Evolutionary conservation across 306 rosid species (phyloP).

Genomic region (Phaseolus lunatus): DNA sequence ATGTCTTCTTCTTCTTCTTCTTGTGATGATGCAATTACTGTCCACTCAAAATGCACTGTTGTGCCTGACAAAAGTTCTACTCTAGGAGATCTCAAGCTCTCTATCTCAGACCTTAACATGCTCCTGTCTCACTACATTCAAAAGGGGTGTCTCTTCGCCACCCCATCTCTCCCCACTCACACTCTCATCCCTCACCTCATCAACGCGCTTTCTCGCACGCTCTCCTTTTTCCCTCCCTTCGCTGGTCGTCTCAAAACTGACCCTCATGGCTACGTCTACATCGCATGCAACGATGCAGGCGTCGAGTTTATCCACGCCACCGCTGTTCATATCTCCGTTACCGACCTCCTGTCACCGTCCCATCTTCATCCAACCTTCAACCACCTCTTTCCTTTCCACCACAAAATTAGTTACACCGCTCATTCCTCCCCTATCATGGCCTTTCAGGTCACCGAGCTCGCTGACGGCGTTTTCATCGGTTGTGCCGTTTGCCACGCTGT

Average conservation of each 20-base stretch:
- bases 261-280: conserved; percentile 57
- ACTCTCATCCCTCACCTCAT: conserved; percentile 56
- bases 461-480: conserved; percentile 80
- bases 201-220: conserved; percentile 62
- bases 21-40: neutral
- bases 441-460: conserved; percentile 73
- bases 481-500: conserved; percentile 74
- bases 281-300: conserved; percentile 81
- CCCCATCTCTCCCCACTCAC: conserved; percentile 46
- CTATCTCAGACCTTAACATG: conserved; percentile 92
- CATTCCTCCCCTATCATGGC: conserved; percentile 70
- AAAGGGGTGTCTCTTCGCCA: conserved; percentile 75
- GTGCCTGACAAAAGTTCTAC: conserved; percentile 62
- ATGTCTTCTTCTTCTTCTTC: neutral
- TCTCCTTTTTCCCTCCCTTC: conserved; percentile 75
- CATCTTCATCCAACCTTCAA: conserved; percentile 56
- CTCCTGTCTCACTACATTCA: conserved; percentile 85
- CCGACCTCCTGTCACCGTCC: conserved; percentile 57
- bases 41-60: conserved; percentile 63
- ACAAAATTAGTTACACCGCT: conserved; percentile 69
- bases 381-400: conserved; percentile 63
- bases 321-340: conserved; percentile 36
- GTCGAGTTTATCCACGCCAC: conserved; percentile 67
- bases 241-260: conserved; percentile 75
- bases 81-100: conserved; percentile 61